A percentile compares a stretch with the other conserved stretches of the same genome.
phyloP scores from a whole-genome alignment of 2,329 filamentous ascomycete species.

The Trichoderma atroviride region DNA sequence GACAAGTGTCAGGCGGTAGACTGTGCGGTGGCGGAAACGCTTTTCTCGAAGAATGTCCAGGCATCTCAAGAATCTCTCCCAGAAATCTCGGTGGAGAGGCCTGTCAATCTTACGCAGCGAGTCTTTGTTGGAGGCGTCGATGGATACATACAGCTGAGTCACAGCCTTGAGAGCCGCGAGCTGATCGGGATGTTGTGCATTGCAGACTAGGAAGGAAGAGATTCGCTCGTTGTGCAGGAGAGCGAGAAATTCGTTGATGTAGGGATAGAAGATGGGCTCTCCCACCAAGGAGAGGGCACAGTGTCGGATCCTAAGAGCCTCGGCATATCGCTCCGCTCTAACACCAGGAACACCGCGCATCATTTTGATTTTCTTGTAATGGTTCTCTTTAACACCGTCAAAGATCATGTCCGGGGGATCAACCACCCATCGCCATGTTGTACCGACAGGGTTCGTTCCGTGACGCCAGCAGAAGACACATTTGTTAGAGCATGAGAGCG shows the following conservation, averaged over 20 bases:
- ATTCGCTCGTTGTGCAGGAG: conserved; percentile 86
- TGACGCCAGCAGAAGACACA: conserved; percentile 99
- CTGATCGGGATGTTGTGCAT: conserved; percentile 93
- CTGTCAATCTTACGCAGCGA: conserved; percentile 86
- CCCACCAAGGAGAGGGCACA: conserved; percentile 91
- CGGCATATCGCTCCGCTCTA: conserved; percentile 84
- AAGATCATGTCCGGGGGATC: conserved; percentile 91
- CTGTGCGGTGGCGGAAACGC: conserved; percentile 83
- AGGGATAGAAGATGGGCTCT: conserved; percentile 97
- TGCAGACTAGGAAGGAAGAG: conserved; percentile 94
- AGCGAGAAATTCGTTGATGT: conserved; percentile 88
- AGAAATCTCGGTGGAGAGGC: conserved; percentile 92
- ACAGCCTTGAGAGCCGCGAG: conserved; percentile 80
- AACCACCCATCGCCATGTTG: conserved; percentile 94
- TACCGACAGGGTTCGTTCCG: conserved; percentile 94
- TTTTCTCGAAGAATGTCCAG: conserved; percentile 85
- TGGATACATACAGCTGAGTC: conserved; percentile 94
- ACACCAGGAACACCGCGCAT: conserved; percentile 92
- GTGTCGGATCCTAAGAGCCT: conserved; percentile 91
- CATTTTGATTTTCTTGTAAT: conserved; percentile 98
- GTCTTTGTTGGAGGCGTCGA: conserved; percentile 90
- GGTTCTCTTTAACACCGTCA: conserved; percentile 82
- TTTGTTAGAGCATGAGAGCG: conserved; percentile 95
- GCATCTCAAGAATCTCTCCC: conserved; percentile 92
- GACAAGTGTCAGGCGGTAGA: conserved; percentile 92